phyloP scores from a whole-genome alignment of 2,329 filamentous ascomycete species.

The Clonostachys rosea region DNA sequence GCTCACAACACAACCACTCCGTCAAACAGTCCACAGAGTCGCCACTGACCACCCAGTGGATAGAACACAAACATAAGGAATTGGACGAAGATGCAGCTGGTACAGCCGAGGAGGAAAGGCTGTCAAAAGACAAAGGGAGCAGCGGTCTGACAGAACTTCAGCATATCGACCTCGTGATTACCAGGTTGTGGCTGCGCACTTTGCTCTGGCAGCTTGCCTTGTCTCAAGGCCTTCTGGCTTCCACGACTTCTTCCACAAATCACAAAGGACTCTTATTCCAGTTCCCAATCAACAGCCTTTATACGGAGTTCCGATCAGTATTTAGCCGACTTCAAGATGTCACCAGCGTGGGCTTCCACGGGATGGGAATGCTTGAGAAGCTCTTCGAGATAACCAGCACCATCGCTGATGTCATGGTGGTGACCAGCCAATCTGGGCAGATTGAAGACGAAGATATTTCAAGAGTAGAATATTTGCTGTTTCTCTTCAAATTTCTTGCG shows the following conservation, averaged over 20 bases:
- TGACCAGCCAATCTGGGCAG: constrained; percentile 31
- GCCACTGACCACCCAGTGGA: constrained; percentile 24
- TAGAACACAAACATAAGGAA: constrained; percentile 31
- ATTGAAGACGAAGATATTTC: constrained; percentile 28
- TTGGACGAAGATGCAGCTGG: constrained; percentile 29
- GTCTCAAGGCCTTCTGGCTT: constrained; percentile 25
- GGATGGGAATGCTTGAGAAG: constrained; percentile 52
- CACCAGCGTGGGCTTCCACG: constrained; percentile 46
- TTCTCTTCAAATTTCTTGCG: constrained; percentile 44
- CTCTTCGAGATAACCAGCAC: constrained; percentile 57
- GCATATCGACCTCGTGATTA: constrained; percentile 5
- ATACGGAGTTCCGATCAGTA: constrained; percentile 28
- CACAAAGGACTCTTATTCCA: constrained; percentile 31
- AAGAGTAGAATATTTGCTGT: constrained; percentile 48
- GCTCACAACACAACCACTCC: constrained; percentile 4
- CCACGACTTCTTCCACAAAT: constrained; percentile 8
- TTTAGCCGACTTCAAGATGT: constrained; percentile 25
- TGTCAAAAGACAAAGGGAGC: constrained; percentile 13
- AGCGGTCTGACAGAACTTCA: constrained; percentile 24
- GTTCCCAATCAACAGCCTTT: constrained; percentile 30
- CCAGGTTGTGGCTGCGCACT: constrained; percentile 6
- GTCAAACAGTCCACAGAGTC: not conserved
- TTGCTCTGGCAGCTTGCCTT: constrained; percentile 7
- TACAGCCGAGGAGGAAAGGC: constrained; percentile 12
- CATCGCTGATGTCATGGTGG: constrained; percentile 51